Evolutionary conservation across 139 green algal genomes (phyloP).

Genomic region (Gonium pectorale): DNA sequence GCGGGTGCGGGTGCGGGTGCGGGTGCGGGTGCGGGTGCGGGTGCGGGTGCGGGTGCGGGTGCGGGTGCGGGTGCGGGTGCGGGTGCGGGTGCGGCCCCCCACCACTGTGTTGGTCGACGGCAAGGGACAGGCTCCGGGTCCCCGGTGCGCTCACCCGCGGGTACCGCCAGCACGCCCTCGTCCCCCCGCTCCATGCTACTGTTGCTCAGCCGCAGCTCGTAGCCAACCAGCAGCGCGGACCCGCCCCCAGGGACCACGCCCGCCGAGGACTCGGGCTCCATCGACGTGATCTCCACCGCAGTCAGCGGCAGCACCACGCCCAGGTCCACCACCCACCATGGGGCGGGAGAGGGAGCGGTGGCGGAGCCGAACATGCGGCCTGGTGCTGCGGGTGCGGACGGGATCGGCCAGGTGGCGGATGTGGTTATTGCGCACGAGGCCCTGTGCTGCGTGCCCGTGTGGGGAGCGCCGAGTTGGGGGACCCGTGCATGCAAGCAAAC

Average conservation of each 20-base stretch:
- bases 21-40: no score
- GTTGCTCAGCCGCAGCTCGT: constrained; percentile 31
- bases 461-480: no score
- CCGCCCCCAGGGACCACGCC: neutral
- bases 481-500: no score
- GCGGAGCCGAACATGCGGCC: neutral
- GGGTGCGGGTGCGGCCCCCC: no score
- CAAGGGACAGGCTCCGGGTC: no score
- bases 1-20: no score
- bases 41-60: no score
- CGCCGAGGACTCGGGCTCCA: no score
- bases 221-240: neutral
- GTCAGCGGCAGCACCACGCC: constrained; percentile 9
- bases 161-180: constrained; percentile 16
- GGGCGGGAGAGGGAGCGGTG: neutral
- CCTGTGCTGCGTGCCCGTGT: no score
- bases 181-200: neutral
- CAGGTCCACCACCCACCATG: constrained; percentile 35
- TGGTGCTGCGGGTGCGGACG: neutral
- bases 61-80: no score
- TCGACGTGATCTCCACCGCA: constrained; percentile 12
- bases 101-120: no score
- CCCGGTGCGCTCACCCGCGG: neutral
- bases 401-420: neutral
- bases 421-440: no score